Percentiles rank a stretch among this genome's conserved stretches.
Conservation (phyloP, 345 rosid genomes). For the Murraya paniculata region DNA sequence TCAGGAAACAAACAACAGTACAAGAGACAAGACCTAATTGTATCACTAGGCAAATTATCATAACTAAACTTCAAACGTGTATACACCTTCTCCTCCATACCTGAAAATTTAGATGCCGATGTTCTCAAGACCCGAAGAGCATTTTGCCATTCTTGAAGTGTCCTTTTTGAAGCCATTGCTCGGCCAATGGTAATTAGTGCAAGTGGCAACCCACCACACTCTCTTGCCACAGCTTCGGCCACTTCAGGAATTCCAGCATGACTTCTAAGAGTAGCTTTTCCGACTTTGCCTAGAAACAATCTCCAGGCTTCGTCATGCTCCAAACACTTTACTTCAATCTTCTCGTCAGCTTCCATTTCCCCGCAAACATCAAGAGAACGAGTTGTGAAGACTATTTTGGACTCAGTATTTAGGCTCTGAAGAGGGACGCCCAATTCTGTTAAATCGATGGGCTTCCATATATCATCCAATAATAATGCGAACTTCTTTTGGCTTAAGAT, state of each 20-base stretch:
- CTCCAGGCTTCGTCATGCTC: background rate
- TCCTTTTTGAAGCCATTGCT: slow-evolving; percentile 17
- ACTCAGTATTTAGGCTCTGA: background rate
- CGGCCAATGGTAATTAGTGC: slow-evolving; percentile 13
- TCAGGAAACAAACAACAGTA: background rate
- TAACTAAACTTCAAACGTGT: background rate
- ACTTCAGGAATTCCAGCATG: slow-evolving; percentile 1
- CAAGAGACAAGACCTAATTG: background rate
- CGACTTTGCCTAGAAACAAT: slow-evolving; percentile 22
- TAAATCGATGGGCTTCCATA: background rate
- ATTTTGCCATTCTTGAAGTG: slow-evolving; percentile 9
- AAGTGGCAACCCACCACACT: slow-evolving; percentile 20
- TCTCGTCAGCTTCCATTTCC: slow-evolving; percentile 24
- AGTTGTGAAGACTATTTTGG: slow-evolving; percentile 28
- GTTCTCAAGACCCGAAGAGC: background rate
- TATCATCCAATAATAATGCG: slow-evolving; percentile 10
- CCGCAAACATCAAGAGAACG: slow-evolving; percentile 24
- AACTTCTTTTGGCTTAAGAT: slow-evolving; percentile 13
- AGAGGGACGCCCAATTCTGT: slow-evolving; percentile 21
- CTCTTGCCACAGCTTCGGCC: slow-evolving; percentile 6
- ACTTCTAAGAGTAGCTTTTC: background rate
- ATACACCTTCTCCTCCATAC: background rate
- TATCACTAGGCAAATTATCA: background rate
- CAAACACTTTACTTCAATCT: slow-evolving; percentile 18
- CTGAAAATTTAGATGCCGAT: background rate